Evolutionary conservation across 2,329 filamentous ascomycete genomes (phyloP), one percentile per base, ranked within the genome.

Genomic region (Stylonectria norvegica): DNA sequence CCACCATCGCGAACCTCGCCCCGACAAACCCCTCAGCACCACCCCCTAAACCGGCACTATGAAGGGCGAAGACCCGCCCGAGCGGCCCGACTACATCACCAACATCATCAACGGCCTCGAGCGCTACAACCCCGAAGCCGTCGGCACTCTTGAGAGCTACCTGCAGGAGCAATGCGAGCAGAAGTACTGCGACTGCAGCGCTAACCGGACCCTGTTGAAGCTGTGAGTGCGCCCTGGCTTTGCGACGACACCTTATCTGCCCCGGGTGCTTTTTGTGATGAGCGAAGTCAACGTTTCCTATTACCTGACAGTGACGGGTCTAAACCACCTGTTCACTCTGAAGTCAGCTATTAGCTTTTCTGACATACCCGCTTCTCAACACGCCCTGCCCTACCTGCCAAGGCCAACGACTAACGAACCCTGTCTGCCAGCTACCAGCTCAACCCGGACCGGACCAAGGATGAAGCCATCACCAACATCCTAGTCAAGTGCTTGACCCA

Each of bases 401-500:
- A n/a, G n/a, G n/a, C n/a, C n/a, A n/a, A n/a, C n/a, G n/a, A n/a
- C n/a, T n/a, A n/a, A n/a, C n/a, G 10, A 12, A 43, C 44, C 48
- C 43, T 31, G 20, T 32, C 16, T 11, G 10, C 47, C 58, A 98
- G 93, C 53, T 98, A 98, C 79, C 94, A 98, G 75, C 95, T 98
- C 74, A 98, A 98, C 81, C 93, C 93, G 37, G 90, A 97, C 75
- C 88, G 95, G 58, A 83, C 90, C 64, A 91, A 93, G 75, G 87
- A 95, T 63, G 93, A 98, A 70, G 89, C 91, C 62, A 89, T 93
- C 69, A 97, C 93, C 76, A 97, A 97, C 79, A 86, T 97, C 72
- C 89, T 98, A 66, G 90, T 95, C 76, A 98, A 97, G 78, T 80
- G 90, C 55, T 83, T 98, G 65, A 95, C 91, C 56, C 87, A 95